phyloP scores from a whole-genome alignment of 192 early-diverging fungal species.

The Entrophospora sp. region DNA sequence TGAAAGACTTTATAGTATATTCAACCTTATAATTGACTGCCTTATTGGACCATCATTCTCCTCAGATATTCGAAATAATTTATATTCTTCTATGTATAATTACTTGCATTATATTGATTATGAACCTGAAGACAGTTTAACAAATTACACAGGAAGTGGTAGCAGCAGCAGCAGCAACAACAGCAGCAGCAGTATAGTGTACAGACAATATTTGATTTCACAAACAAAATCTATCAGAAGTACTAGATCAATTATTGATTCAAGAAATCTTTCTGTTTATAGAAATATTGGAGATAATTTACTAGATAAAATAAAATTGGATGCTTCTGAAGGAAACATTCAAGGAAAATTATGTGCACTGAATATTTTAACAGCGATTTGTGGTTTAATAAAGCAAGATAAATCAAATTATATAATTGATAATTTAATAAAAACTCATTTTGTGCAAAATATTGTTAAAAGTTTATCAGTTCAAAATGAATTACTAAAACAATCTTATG shows the following conservation, averaged over 20 bases:
- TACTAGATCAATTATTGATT: slow-evolving; percentile 26
- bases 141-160: not conserved
- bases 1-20: slow-evolving; percentile 25
- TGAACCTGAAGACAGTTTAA: not conserved
- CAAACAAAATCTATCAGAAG: slow-evolving; percentile 3
- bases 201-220: not conserved
- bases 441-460: not conserved
- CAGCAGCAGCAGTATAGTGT: slow-evolving; percentile 14
- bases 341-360: slow-evolving; percentile 85
- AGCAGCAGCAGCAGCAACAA: slow-evolving; percentile 21
- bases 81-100: slow-evolving; percentile 9
- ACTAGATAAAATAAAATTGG: slow-evolving; percentile 63
- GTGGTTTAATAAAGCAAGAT: slow-evolving; percentile 38
- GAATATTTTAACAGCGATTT: slow-evolving; percentile 62
- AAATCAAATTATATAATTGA: slow-evolving; percentile 37
- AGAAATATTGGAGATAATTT: slow-evolving; percentile 56
- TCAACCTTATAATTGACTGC: slow-evolving; percentile 22
- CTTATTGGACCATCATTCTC: slow-evolving; percentile 1
- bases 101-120: slow-evolving; percentile 16
- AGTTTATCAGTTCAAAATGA: slow-evolving; percentile 11
- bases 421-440: slow-evolving; percentile 20
- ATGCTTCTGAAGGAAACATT: slow-evolving; percentile 74
- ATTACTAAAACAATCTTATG: not conserved
- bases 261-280: slow-evolving; percentile 40
- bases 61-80: slow-evolving; percentile 4